Evolutionary conservation across 2,329 filamentous ascomycete genomes (phyloP).

Genomic region (Penicillium digitatum): DNA sequence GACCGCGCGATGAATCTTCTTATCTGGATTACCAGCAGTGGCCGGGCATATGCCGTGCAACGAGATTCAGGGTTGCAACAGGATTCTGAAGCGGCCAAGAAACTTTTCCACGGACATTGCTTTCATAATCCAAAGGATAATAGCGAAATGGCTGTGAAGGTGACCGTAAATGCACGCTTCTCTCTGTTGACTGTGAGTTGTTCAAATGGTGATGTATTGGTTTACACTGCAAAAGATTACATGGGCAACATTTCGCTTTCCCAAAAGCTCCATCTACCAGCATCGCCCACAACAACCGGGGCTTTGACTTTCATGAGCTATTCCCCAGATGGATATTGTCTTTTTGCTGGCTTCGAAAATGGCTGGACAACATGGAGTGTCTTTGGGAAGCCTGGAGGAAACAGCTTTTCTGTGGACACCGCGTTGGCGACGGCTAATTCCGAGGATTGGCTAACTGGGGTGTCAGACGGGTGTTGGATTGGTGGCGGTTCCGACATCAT

Average conservation of each 20-base stretch:
- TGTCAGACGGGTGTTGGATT: constrained; percentile 77
- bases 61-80: constrained; percentile 47
- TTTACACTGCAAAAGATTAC: constrained; percentile 94
- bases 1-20: constrained; percentile 95
- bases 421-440: constrained; percentile 61
- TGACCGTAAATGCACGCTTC: constrained; percentile 89
- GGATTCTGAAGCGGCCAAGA: constrained; percentile 52
- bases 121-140: constrained; percentile 70
- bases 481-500: constrained; percentile 83
- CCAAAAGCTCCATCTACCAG: constrained; percentile 68
- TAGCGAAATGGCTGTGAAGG: constrained; percentile 62
- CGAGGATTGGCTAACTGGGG: constrained; percentile 79
- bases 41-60: constrained; percentile 86
- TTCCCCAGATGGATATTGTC: constrained; percentile 91
- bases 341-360: constrained; percentile 87
- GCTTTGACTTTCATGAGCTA: constrained; percentile 71
- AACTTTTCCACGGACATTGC: constrained; percentile 82
- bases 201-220: constrained; percentile 69
- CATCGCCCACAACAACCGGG: constrained; percentile 65
- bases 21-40: constrained; percentile 87
- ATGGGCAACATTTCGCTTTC: constrained; percentile 86
- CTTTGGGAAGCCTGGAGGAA: constrained; percentile 84
- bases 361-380: constrained; percentile 98
- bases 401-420: constrained; percentile 71
- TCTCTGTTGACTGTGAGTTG: constrained; percentile 88